Evolutionary conservation across 106 monocot species (phyloP), one percentile per base, ranked within the genome.

Genomic region (Allium sativum): DNA sequence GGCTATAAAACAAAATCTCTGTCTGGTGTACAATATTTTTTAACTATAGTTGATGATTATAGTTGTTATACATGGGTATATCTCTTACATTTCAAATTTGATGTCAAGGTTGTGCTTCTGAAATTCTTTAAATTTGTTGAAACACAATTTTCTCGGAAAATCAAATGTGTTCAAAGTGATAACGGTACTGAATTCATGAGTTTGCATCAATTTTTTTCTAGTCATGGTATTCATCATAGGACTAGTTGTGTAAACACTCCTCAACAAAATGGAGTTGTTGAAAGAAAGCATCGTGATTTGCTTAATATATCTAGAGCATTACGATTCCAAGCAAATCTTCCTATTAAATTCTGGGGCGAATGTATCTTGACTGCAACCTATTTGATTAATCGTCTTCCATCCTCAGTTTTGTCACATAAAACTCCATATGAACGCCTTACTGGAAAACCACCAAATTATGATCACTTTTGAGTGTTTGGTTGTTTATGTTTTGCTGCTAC

Each of bases 41-140:
- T 51, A 51, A 51, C 51, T 4, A 51, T 51, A 13, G 51, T 51
- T 51, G 51, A 51, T 51, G 51, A 51, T n/a, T 51, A 51, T 51
- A 13, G 14, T 13, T 3, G 51, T 13, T 13, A n/a, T 4, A 51
- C 51, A 13, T 51, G 51, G 51, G 51, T 51, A n/a, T 51, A 51
- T 51, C n/a, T 51, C 12, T 13, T 13, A 4, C 4, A 51, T n/a
- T 12, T 8, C 31, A 31, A 31, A 31, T 31, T 5, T 2, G 31
- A 31, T 31, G 31, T 31, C 31, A 31, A 31, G 31, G 10, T n/a
- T 51, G 14, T 51, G 3, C 51, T 51, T n/a, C 12, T 7, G 1
- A 12, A 51, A 13, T 51, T 4, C n/a, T 13, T 51, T 7, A 12
- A 51, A 13, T 51, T 51, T 12, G 51, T 51, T 51, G 51, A 12